Base-by-base conservation (phyloP, 768 basidiomycete genomes). In the Sporobolomyces phaffii region DNA sequence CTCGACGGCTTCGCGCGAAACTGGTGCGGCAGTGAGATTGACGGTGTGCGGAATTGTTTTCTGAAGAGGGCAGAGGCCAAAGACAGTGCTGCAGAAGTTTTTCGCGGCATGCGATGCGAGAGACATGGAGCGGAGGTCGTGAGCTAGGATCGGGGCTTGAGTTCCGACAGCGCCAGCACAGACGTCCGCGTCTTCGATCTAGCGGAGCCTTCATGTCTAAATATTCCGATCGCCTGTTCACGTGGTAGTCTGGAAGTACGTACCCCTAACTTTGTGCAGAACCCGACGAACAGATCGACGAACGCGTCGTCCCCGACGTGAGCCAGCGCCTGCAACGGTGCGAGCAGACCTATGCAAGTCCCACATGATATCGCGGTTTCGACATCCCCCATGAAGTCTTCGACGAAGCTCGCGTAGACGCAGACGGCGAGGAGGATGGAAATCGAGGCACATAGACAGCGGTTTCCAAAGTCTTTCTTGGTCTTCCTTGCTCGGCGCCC, bases 71-170 rank as follows among this genome's bases (percentile, higher is more conserved):
- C 85, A 86, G 8, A 85, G 77, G 26, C 84, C 84, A 52, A 85
- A 78, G 3, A 84, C 74, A 10, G 81, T 80, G 62, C 82, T 81
- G 74, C 85, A 85, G 51, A 86, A 79, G 69, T 82, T 82, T 17
- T 80, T 81, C 1, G 83, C 81, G 0, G 84, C 83, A 62, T 80
- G 79, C 4, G 82, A 81, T 18, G 78, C 73, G 13, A 81, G 73
- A 14, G 79, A 78, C 61, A 85, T 84, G 3, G 76, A 76, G 14
- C 84, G 81, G 36, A 86, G 75, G 60, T 80, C 82, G 64, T 85
- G 83, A 1, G 84, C 84, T 47, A 86, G 74, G 62, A 85, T 83
- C 5, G 85, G 84, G 3, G 81, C 84, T 75, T 84, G 82, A 49
- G 81, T 77, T 7, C 67, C 75, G 51, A 85, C 73, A 4, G 81